Percentiles rank a stretch among this genome's conserved stretches.
phyloP scores from a whole-genome alignment of 2,329 filamentous ascomycete species.

The Coniochaeta sp. region DNA sequence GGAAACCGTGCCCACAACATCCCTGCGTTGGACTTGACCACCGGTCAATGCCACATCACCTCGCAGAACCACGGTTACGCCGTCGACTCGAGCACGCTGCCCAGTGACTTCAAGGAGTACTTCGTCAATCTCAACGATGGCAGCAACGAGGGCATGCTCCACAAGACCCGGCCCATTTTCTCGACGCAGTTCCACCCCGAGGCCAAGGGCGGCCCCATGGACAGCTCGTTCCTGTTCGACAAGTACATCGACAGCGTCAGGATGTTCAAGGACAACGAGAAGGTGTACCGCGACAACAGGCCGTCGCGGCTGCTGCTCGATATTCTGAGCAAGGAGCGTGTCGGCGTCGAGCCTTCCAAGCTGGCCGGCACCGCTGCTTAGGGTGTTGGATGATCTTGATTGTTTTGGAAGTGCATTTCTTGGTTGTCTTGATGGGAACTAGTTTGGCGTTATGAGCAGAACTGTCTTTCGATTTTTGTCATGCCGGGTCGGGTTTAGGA shows the following conservation, averaged over 20 bases:
- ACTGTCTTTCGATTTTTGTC: neutral
- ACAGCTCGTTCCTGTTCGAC: slow-evolving; percentile 94
- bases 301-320: slow-evolving; percentile 85
- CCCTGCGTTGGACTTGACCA: slow-evolving; percentile 87
- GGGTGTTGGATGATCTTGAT: neutral
- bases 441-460: neutral
- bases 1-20: slow-evolving; percentile 99
- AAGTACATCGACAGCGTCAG: slow-evolving; percentile 87
- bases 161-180: slow-evolving; percentile 94
- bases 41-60: slow-evolving; percentile 96
- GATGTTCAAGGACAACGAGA: slow-evolving; percentile 80
- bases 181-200: slow-evolving; percentile 98
- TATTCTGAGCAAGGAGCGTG: slow-evolving; percentile 86
- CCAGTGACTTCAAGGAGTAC: slow-evolving; percentile 90
- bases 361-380: slow-evolving; percentile 39
- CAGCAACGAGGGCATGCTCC: slow-evolving; percentile 95
- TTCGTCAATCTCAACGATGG: slow-evolving; percentile 98
- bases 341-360: slow-evolving; percentile 71
- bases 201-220: slow-evolving; percentile 93
- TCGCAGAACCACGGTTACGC: slow-evolving; percentile 98
- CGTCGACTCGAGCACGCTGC: slow-evolving; percentile 76
- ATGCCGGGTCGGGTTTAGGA: neutral
- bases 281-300: slow-evolving; percentile 75
- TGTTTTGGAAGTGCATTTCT: neutral
- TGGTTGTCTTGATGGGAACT: neutral